Evolutionary conservation across 2,329 filamentous ascomycete genomes (phyloP).

Genomic region (Exophiala viscosa): DNA sequence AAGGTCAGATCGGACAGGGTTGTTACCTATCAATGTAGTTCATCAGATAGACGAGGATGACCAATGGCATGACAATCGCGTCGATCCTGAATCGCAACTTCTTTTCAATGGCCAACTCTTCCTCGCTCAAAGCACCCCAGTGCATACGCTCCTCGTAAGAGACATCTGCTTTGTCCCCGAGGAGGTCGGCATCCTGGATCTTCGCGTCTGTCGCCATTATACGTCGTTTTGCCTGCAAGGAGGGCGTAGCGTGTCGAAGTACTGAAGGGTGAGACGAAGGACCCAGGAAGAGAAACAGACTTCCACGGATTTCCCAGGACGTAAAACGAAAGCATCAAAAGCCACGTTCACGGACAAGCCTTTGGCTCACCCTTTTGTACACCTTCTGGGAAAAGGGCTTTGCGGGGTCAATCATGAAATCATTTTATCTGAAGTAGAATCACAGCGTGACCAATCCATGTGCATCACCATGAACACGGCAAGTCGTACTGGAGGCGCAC

Average conservation of each 20-base stretch:
- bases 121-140: conserved; percentile 19
- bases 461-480: not conserved
- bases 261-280: not conserved
- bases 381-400: not conserved
- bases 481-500: not conserved
- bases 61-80: conserved; percentile 33
- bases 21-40: conserved; percentile 32
- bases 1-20: not conserved
- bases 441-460: not conserved
- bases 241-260: not conserved
- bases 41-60: conserved; percentile 34
- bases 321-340: not conserved
- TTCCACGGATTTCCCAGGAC: not conserved
- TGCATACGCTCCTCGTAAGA: conserved; percentile 14
- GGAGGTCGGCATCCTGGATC: not conserved
- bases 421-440: not conserved
- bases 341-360: not conserved
- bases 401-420: conserved; percentile 2
- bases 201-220: not conserved
- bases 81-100: conserved; percentile 32
- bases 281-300: not conserved
- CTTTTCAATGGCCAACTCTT: conserved; percentile 30
- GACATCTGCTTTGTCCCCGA: not conserved
- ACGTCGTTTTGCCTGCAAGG: not conserved
- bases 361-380: not conserved